Evolutionary conservation across 1,284 basidiomycete species (phyloP), one percentile per base, ranked within the genome.

Genomic region (Acaromyces ingoldii): DNA sequence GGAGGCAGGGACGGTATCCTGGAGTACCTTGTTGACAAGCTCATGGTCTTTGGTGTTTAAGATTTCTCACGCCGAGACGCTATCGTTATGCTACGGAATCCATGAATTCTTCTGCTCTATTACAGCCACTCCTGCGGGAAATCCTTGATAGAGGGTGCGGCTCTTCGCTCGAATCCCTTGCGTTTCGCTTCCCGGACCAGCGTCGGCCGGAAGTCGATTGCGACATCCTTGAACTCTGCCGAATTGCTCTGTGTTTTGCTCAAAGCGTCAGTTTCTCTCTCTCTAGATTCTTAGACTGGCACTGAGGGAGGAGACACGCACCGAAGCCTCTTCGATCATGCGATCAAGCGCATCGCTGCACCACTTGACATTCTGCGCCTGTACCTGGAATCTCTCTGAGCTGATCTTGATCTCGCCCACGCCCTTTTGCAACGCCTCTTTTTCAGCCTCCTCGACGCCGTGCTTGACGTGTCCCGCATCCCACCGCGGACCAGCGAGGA

Each of bases 1-100:
- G 72, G 72, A 9, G 80, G 87, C 21, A 21, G 22, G 21, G 88
- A 88, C 6, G 89, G 89, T 2, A 88, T 92, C 66, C 81, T 84
- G 40, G 90, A 92, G 67, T 92, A 70, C 62, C 47, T 72, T 47
- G 45, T 56, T 11, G 67, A 73, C 41, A 74, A 75, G 58, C 61
- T 71, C 31, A 62, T 74, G 53, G 68, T 69, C 30, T 73, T 45
- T 29, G 42, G 42, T 22, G 42, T 45, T 25, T 42, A 26, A 42
- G 29, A 17, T 25, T n/a, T n/a, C n/a, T n/a, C n/a, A n/a, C n/a
- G n/a, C n/a, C n/a, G n/a, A n/a, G n/a, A n/a, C n/a, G n/a, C n/a
- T n/a, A n/a, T n/a, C n/a, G n/a, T n/a, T n/a, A n/a, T n/a, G n/a
- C n/a, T n/a, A n/a, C n/a, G n/a, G n/a, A n/a, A n/a, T n/a, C n/a